phyloP scores from a whole-genome alignment of 1,139 yeast genomes.

The Zhuliangozyma blackwelliae region DNA sequence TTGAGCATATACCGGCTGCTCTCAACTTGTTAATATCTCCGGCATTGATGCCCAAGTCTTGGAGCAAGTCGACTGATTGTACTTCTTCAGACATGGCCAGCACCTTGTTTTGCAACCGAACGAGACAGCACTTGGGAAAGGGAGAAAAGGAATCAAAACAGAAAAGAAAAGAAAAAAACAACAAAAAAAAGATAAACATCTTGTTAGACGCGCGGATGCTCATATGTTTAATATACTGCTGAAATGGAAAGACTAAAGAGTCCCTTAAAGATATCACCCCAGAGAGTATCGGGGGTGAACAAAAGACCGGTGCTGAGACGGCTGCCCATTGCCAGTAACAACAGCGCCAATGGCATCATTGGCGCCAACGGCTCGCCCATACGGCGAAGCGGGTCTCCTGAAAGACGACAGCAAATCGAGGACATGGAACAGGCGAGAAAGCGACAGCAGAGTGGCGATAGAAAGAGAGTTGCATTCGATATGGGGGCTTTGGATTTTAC shows the following conservation, averaged over 20 bases:
- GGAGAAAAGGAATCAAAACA: conserved; percentile 1
- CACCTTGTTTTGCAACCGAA: conserved; percentile 10
- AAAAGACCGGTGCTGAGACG: neutral
- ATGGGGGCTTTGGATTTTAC: no score
- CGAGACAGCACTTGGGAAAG: neutral
- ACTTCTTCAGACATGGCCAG: conserved; percentile 5
- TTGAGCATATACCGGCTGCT: conserved; percentile 50
- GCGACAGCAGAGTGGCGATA: neutral
- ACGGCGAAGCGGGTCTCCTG: conserved; percentile 36
- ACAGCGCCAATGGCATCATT: neutral
- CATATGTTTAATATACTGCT: no score
- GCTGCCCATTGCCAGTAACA: no score
- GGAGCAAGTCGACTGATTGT: conserved; percentile 46
- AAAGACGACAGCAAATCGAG: conserved; percentile 25
- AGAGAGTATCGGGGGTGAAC: conserved; percentile 1
- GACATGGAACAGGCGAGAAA: conserved; percentile 20
- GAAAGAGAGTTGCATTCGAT: no score
- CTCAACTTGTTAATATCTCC: conserved; percentile 53
- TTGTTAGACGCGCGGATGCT: neutral
- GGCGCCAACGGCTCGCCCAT: conserved; percentile 19
- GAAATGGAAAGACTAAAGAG: conserved; percentile 2
- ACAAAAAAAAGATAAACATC: neutral
- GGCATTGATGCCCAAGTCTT: conserved; percentile 54
- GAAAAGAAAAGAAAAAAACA: no score
- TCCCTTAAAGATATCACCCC: neutral